These are phyloP conservation scores for Colletotrichum lupini DNA, from an alignment of 2,329 filamentous ascomycete species.

Conservation along the genomic window DNA sequence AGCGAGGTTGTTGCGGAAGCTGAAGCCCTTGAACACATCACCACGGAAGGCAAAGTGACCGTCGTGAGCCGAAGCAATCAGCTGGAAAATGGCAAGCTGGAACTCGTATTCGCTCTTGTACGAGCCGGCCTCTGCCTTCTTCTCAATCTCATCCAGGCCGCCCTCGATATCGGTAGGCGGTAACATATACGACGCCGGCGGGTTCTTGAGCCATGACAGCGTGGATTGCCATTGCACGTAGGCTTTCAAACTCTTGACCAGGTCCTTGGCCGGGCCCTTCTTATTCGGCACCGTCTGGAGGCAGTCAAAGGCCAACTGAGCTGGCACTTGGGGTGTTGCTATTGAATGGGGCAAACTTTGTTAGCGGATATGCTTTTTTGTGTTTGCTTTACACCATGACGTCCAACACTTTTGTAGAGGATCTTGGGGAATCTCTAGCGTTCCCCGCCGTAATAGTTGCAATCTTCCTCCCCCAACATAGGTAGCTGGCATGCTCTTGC, in stretches of 20 bases:
- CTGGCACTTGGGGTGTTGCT: slow-evolving; percentile 47
- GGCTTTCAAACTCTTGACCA: slow-evolving; percentile 51
- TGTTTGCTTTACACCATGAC: background rate
- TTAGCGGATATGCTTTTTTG: background rate
- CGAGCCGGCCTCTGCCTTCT: slow-evolving; percentile 51
- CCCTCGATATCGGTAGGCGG: slow-evolving; percentile 59
- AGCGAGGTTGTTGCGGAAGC: slow-evolving; percentile 48
- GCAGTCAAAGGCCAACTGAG: slow-evolving; percentile 50
- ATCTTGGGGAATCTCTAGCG: background rate
- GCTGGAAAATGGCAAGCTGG: slow-evolving; percentile 62
- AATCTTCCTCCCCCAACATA: background rate
- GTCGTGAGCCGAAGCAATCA: slow-evolving; percentile 67
- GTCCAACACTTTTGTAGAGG: background rate
- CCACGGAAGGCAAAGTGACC: slow-evolving; percentile 71
- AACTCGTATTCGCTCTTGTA: slow-evolving; percentile 67
- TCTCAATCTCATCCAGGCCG: slow-evolving; percentile 56
- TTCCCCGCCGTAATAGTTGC: background rate
- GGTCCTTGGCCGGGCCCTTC: slow-evolving; percentile 45
- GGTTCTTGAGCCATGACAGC: slow-evolving; percentile 59
- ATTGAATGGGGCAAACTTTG: slow-evolving; percentile 32
- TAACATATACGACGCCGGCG: slow-evolving; percentile 62
- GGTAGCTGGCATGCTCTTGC: background rate
- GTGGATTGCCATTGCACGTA: slow-evolving; percentile 62
- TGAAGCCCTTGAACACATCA: slow-evolving; percentile 64
- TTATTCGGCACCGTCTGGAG: slow-evolving; percentile 52